A percentile compares a stretch with the other conserved stretches of the same genome.
Conservation (phyloP, 169 alveolate genomes). For the Eimeria acervulina region DNA sequence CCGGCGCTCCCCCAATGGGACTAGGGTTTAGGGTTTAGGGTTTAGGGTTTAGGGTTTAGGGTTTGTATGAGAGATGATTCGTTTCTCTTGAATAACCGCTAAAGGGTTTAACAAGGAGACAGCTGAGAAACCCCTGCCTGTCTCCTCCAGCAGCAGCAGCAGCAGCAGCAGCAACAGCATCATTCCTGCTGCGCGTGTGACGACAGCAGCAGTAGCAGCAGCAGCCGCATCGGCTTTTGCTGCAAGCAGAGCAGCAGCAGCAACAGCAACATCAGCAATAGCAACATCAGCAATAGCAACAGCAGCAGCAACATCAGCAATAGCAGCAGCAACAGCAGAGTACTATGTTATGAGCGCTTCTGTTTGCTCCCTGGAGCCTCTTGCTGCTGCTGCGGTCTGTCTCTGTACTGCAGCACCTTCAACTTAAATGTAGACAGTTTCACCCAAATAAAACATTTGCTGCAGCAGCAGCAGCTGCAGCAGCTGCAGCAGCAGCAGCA, state of each 20-base stretch:
- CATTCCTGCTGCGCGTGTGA: not conserved
- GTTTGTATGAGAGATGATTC: not conserved
- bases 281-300: not conserved
- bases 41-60: not conserved
- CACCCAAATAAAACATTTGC: too few relatives aligned
- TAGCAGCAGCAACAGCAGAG: not conserved
- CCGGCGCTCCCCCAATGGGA: not conserved
- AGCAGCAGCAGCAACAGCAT: constrained; percentile 2
- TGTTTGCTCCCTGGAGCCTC: too few relatives aligned
- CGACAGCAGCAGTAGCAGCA: constrained; percentile 33
- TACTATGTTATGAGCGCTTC: too few relatives aligned
- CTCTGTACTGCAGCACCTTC: too few relatives aligned
- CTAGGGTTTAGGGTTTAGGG: not conserved
- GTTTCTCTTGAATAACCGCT: too few relatives aligned
- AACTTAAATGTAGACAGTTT: too few relatives aligned
- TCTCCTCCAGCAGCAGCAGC: not conserved
- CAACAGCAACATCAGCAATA: constrained; percentile 3
- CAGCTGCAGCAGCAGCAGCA: not conserved
- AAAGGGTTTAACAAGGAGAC: not conserved
- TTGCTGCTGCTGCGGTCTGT: too few relatives aligned
- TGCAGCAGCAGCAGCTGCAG: not conserved
- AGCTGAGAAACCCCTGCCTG: not conserved
- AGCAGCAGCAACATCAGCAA: constrained; percentile 17
- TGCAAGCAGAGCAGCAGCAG: not conserved
- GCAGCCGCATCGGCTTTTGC: not conserved